Conservation (phyloP, 331 rosid genomes). For the Rosa hybrid region DNA sequence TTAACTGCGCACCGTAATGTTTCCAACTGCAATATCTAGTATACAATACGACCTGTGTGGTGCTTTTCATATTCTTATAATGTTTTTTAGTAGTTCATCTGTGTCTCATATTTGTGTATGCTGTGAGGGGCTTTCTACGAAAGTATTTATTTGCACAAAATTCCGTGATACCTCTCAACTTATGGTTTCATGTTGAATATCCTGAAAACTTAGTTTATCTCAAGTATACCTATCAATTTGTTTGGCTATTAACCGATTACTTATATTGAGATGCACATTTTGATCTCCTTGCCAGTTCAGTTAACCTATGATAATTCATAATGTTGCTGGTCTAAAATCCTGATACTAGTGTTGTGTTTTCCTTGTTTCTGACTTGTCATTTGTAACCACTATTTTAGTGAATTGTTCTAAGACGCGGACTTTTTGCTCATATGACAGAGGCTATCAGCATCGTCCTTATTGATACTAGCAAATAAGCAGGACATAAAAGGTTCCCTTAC, state of each 20-base stretch:
- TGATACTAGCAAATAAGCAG: constrained; percentile 87
- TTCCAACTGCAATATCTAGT: not conserved
- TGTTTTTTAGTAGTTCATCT: not conserved
- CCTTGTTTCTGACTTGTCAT: too few species aligned
- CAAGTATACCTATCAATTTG: too few species aligned
- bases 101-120: not conserved
- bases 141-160: not conserved
- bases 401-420: constrained; percentile 8
- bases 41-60: too few species aligned
- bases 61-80: not conserved
- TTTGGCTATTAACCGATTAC: too few species aligned
- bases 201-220: too few species aligned
- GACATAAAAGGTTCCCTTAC: constrained; percentile 77
- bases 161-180: too few species aligned
- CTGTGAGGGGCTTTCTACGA: not conserved
- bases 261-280: too few species aligned
- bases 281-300: too few species aligned
- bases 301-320: too few species aligned
- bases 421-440: constrained; percentile 41
- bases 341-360: too few species aligned
- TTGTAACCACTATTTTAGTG: not conserved
- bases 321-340: too few species aligned
- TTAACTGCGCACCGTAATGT: not conserved
- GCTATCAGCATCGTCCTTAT: constrained; percentile 73
- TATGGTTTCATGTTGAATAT: too few species aligned